Percentiles rank a stretch among this genome's conserved stretches.
phyloP scores from a whole-genome alignment of 2,329 filamentous ascomycete genomes.

The Cladophialophora carrionii region DNA sequence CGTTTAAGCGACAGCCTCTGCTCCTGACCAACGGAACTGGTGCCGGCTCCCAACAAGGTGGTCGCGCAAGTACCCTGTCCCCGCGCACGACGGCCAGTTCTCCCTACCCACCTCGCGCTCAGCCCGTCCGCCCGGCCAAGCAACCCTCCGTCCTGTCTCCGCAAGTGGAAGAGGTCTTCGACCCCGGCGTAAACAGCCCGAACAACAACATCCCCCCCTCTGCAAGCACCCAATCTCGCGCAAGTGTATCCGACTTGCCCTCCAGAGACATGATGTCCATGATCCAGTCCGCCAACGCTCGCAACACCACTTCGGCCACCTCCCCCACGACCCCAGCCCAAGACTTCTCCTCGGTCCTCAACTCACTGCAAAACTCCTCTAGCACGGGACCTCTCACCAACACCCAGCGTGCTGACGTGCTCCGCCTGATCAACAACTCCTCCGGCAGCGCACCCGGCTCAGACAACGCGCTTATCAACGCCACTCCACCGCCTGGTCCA shows the following conservation, averaged over 20 bases:
- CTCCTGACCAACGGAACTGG: slow-evolving; percentile 51
- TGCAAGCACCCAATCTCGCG: slow-evolving; percentile 22
- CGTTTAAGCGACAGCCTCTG: slow-evolving; percentile 52
- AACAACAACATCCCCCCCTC: slow-evolving; percentile 6
- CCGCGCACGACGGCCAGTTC: slow-evolving; percentile 41
- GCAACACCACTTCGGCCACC: slow-evolving; percentile 39
- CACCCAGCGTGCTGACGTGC: slow-evolving; percentile 53
- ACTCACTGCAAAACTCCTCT: slow-evolving; percentile 49
- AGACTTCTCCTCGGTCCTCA: slow-evolving; percentile 52
- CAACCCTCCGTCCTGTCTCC: slow-evolving; percentile 37
- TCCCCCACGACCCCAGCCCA: slow-evolving; percentile 44
- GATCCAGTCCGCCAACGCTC: slow-evolving; percentile 53
- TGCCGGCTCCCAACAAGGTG: slow-evolving; percentile 27
- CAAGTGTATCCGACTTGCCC: slow-evolving; percentile 34
- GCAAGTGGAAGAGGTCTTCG: slow-evolving; percentile 52
- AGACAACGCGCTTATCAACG: slow-evolving; percentile 63
- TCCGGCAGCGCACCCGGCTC: slow-evolving; percentile 46
- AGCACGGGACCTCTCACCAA: slow-evolving; percentile 50
- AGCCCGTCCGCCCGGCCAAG: slow-evolving; percentile 13
- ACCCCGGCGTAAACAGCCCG: slow-evolving; percentile 38
- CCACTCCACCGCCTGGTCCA: slow-evolving; percentile 59
- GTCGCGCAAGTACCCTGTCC: slow-evolving; percentile 46
- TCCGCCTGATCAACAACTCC: slow-evolving; percentile 51
- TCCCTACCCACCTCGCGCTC: slow-evolving; percentile 28
- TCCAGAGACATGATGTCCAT: slow-evolving; percentile 55